Evolutionary conservation across 2,329 filamentous ascomycete species (phyloP).

Genomic region (Metarhizium guizhouense): DNA sequence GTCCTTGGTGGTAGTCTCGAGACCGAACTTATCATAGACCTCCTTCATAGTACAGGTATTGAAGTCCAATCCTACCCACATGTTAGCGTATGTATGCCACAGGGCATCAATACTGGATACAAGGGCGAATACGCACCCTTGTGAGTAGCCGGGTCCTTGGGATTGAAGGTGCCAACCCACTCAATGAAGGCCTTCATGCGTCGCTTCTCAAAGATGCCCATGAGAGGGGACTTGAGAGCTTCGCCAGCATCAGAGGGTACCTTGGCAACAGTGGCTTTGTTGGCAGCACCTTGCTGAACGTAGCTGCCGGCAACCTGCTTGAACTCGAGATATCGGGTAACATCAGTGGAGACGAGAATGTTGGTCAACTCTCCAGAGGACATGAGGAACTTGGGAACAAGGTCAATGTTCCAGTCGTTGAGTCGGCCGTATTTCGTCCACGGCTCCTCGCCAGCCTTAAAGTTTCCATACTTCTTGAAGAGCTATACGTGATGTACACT

Average conservation of each 20-base stretch:
- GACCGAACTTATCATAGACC: conserved; percentile 96
- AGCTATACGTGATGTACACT: conserved; percentile 45
- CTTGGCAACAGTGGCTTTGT: conserved; percentile 89
- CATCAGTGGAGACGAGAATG: conserved; percentile 93
- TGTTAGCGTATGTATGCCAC: conserved; percentile 9
- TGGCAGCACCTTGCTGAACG: conserved; percentile 78
- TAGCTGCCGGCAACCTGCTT: conserved; percentile 93
- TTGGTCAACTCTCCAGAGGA: conserved; percentile 97
- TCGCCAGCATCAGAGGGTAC: conserved; percentile 89
- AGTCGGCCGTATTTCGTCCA: conserved; percentile 96
- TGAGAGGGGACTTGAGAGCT: conserved; percentile 83
- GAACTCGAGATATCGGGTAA: conserved; percentile 83
- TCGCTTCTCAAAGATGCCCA: conserved; percentile 97
- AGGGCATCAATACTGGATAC: neutral
- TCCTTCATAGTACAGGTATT: conserved; percentile 83
- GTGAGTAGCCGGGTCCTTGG: conserved; percentile 75
- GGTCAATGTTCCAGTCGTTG: conserved; percentile 99
- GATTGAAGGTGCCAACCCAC: conserved; percentile 83
- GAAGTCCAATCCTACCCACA: conserved; percentile 63
- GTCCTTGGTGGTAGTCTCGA: conserved; percentile 82
- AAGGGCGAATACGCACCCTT: conserved; percentile 54
- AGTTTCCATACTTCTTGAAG: conserved; percentile 94
- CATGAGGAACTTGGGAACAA: conserved; percentile 98
- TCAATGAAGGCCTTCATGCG: conserved; percentile 94
- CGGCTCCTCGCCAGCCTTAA: conserved; percentile 68